Conservation (phyloP, 352 stramenopile species). For the Stephanocyclus meneghinianus region DNA sequence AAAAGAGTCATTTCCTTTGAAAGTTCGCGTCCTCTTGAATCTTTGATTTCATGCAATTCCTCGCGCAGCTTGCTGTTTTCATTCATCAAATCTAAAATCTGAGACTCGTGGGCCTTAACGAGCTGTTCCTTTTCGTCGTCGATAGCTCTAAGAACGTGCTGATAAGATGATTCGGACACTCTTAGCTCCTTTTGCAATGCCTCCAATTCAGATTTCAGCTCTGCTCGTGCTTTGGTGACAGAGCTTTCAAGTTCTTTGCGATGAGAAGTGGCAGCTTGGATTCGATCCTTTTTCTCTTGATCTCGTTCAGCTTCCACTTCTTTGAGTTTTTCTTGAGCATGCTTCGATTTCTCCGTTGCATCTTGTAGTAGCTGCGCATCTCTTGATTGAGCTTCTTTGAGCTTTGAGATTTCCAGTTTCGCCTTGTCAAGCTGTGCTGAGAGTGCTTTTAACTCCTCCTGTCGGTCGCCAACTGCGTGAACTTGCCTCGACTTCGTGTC, state of each 20-base stretch:
- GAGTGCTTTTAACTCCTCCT: slow-evolving; percentile 4
- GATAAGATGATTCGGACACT: slow-evolving; percentile 43
- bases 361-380: too few species aligned
- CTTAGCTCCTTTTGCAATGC: slow-evolving; percentile 17
- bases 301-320: slow-evolving; percentile 36
- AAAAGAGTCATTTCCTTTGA: slow-evolving; percentile 19
- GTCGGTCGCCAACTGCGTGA: neutral
- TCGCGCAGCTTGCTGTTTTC: slow-evolving; percentile 29
- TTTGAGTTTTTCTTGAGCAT: slow-evolving; percentile 21
- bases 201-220: slow-evolving; percentile 5
- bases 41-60: slow-evolving; percentile 16
- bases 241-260: slow-evolving; percentile 29
- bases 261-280: slow-evolving; percentile 26
- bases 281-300: slow-evolving; percentile 38
- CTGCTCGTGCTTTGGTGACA: neutral
- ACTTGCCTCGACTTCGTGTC: neutral
- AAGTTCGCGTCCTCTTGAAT: neutral
- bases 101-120: slow-evolving; percentile 17
- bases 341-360: neutral
- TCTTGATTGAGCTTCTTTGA: slow-evolving; percentile 11
- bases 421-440: slow-evolving; percentile 23
- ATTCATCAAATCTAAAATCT: slow-evolving; percentile 27
- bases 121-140: slow-evolving; percentile 51
- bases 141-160: slow-evolving; percentile 40
- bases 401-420: neutral